A percentile compares a stretch with the other conserved stretches of the same genome.
Evolutionary conservation across 1,284 basidiomycete genomes (phyloP).

Genomic region (Melampsora abietis-canadensis): DNA sequence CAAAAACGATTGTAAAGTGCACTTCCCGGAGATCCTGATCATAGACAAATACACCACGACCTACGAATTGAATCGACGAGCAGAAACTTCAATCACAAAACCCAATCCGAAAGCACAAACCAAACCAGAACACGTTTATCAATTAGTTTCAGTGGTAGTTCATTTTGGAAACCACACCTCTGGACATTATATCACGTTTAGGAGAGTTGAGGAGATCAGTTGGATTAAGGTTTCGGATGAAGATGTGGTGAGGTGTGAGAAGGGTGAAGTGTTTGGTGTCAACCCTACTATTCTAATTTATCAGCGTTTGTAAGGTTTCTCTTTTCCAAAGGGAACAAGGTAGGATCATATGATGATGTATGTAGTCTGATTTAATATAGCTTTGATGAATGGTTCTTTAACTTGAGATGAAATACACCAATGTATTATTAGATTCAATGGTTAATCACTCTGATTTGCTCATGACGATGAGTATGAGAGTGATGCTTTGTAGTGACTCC

Average conservation of each 20-base stretch:
- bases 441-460: too few species aligned
- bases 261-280: slow-evolving; percentile 70
- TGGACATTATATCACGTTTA: slow-evolving; percentile 84
- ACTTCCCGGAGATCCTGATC: slow-evolving; percentile 80
- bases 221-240: slow-evolving; percentile 86
- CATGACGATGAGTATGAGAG: too few species aligned
- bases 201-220: slow-evolving; percentile 61
- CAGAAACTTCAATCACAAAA: slow-evolving; percentile 45
- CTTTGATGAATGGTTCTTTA: too few species aligned
- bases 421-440: too few species aligned
- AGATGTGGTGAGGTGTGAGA: slow-evolving; percentile 70
- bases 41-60: slow-evolving; percentile 77
- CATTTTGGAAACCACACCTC: slow-evolving; percentile 84
- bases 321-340: too few species aligned
- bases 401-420: too few species aligned
- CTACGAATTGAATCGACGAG: slow-evolving; percentile 58
- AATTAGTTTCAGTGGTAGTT: slow-evolving; percentile 72
- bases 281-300: slow-evolving; percentile 85
- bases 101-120: background rate
- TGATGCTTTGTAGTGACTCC: too few species aligned
- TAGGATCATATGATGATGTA: too few species aligned
- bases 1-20: slow-evolving; percentile 75
- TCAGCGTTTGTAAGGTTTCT: slow-evolving; percentile 56
- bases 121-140: background rate
- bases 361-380: too few species aligned